Evolutionary conservation across 352 stramenopile genomes (phyloP).

Genomic region (Phytophthora chlamydospora): DNA sequence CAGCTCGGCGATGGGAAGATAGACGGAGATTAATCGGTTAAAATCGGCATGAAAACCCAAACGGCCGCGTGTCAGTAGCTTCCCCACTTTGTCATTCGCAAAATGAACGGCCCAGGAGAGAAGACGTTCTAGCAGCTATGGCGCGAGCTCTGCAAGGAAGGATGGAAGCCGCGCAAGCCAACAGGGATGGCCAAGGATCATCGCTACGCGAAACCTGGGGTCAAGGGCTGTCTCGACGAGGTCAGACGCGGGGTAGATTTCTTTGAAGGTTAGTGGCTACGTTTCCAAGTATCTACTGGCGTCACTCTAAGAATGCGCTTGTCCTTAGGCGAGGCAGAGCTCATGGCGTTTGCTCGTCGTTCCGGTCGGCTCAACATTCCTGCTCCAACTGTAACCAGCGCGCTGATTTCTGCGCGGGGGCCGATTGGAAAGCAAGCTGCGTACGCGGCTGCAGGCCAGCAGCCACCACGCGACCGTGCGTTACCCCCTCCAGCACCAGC

Average conservation of each 20-base stretch:
- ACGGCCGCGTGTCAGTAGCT: conserved; percentile 6
- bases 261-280: conserved; percentile 7
- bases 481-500: too few relatives aligned
- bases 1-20: too few relatives aligned
- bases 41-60: conserved; percentile 2
- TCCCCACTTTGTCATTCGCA: too few relatives aligned
- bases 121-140: conserved; percentile 23
- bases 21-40: too few relatives aligned
- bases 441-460: background rate
- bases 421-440: background rate
- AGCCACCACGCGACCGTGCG: background rate
- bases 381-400: too few relatives aligned
- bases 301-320: too few relatives aligned
- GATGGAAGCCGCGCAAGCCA: conserved; percentile 12
- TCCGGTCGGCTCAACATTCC: too few relatives aligned
- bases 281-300: too few relatives aligned
- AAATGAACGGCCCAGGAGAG: conserved; percentile 10
- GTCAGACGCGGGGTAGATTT: background rate
- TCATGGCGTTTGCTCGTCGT: too few relatives aligned
- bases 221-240: conserved; percentile 9
- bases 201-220: conserved; percentile 7
- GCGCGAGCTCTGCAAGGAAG: conserved; percentile 7
- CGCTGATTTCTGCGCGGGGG: background rate
- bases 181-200: background rate
- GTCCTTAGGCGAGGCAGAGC: conserved; percentile 4